A percentile compares a stretch with the other conserved stretches of the same genome.
Conservation (phyloP, 176 grass and related monocot genomes). For the Metroxylon sagu region DNA sequence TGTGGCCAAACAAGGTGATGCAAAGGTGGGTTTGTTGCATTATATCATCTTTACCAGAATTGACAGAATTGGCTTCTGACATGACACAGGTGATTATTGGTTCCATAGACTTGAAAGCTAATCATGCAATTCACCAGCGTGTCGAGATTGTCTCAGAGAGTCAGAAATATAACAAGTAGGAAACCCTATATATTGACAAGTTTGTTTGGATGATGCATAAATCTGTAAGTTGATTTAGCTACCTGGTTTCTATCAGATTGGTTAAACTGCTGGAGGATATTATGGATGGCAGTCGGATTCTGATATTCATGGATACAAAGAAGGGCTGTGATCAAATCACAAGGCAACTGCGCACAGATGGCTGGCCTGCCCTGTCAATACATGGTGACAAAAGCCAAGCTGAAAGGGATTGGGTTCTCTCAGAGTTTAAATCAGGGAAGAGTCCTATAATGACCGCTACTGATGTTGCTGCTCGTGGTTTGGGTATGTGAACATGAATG, state of each 20-base stretch:
- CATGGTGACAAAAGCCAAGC: constrained; percentile 98
- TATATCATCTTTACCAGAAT: constrained; percentile 22
- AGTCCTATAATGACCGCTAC: constrained; percentile 99
- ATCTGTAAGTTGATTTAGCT: no score
- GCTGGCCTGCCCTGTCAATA: constrained; percentile 95
- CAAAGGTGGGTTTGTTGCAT: constrained; percentile 10
- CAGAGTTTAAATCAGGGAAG: constrained; percentile 95
- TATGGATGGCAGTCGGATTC: constrained; percentile 94
- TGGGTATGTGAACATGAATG: constrained; percentile 44
- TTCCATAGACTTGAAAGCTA: constrained; percentile 96
- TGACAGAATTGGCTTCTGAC: constrained; percentile 11
- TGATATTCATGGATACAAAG: constrained; percentile 98
- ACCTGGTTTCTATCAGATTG: constrained; percentile 43
- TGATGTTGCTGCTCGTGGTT: constrained; percentile 84
- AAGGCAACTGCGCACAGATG: constrained; percentile 86
- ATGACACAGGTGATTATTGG: constrained; percentile 74
- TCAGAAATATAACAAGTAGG: constrained; percentile 99
- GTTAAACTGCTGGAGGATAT: constrained; percentile 96
- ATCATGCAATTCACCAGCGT: constrained; percentile 91
- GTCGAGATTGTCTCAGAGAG: constrained; percentile 94
- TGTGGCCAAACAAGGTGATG: constrained; percentile 4
- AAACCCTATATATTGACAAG: background rate
- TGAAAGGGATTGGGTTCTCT: constrained; percentile 96
- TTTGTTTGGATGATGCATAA: background rate
- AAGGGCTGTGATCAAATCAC: constrained; percentile 94